These are phyloP conservation scores for Gilbertella persicaria DNA, from an alignment of 371 early-diverging fungal genomes.

Conservation along the genomic window DNA sequence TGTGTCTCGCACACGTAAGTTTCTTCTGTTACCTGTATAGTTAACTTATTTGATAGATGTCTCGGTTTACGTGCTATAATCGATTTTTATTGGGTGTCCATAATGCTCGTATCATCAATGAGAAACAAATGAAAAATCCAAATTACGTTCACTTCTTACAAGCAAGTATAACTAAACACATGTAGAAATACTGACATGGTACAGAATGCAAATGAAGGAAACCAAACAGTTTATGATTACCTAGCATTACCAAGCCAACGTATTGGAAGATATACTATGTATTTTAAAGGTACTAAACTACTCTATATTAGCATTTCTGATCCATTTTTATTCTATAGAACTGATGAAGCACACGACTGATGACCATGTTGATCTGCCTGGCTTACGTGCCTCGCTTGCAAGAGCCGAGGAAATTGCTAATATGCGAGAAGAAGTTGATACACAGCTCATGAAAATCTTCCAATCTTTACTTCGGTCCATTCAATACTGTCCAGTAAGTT, in stretches of 20 bases:
- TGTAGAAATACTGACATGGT: not conserved
- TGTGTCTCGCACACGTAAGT: conserved; percentile 24
- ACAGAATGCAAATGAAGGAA: conserved; percentile 12
- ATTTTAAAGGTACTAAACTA: conserved; percentile 36
- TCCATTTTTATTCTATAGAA: conserved; percentile 14
- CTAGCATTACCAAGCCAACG: conserved; percentile 40
- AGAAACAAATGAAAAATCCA: conserved; percentile 22
- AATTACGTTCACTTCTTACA: conserved; percentile 17
- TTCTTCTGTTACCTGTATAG: not conserved
- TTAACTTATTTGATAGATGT: conserved; percentile 6
- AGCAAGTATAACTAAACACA: not conserved
- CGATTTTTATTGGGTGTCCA: conserved; percentile 23
- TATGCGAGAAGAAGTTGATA: conserved; percentile 44
- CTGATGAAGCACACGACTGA: conserved; percentile 34
- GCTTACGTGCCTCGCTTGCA: conserved; percentile 27
- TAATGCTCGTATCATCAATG: conserved; percentile 19
- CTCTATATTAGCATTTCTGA: not conserved
- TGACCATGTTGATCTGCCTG: conserved; percentile 31
- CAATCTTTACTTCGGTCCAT: conserved; percentile 19
- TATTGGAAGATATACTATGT: conserved; percentile 45
- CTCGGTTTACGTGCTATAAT: conserved; percentile 21
- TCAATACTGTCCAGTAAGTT: conserved; percentile 27
- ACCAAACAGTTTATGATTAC: conserved; percentile 26
- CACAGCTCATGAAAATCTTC: conserved; percentile 39
- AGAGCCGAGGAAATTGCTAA: conserved; percentile 40